Conservation (phyloP, 169 alveolate genomes). For the Cryptosporidium baileyi region DNA sequence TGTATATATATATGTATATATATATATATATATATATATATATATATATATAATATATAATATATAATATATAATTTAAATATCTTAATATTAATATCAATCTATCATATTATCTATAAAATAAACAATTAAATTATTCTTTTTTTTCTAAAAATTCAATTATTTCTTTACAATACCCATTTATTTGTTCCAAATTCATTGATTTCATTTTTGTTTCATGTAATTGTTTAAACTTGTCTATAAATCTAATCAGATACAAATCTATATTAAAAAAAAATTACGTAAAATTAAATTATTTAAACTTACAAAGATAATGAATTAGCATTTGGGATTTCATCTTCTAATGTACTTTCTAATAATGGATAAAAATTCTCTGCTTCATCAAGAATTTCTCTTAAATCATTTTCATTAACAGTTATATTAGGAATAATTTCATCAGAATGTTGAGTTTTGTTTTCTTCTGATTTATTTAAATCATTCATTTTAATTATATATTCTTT, state of each 20-base stretch:
- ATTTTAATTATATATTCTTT: too few relatives aligned
- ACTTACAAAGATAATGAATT: constrained; percentile 28
- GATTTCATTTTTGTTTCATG: constrained; percentile 36
- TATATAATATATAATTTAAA: neutral
- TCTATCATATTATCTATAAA: neutral
- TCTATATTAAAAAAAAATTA: neutral
- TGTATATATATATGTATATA: too few relatives aligned
- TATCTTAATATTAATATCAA: neutral
- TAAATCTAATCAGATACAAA: neutral
- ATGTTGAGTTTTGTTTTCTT: too few relatives aligned
- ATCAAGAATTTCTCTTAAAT: neutral
- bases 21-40: too few relatives aligned
- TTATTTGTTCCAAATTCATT: constrained; percentile 58
- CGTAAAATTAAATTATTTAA: neutral
- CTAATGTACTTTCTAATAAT: constrained; percentile 27
- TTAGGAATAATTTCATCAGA: too few relatives aligned
- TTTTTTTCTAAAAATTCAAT: constrained; percentile 1
- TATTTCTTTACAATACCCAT: constrained; percentile 31
- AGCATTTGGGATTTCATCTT: constrained; percentile 1
- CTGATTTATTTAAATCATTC: too few relatives aligned
- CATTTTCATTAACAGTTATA: neutral
- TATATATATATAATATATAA: too few relatives aligned
- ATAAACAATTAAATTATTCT: neutral
- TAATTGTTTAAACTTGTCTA: constrained; percentile 31
- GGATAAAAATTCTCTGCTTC: constrained; percentile 63